These are phyloP conservation scores for Phialocephala subalpina DNA, from an alignment of 2,329 filamentous ascomycete genomes.

Conservation along the genomic window DNA sequence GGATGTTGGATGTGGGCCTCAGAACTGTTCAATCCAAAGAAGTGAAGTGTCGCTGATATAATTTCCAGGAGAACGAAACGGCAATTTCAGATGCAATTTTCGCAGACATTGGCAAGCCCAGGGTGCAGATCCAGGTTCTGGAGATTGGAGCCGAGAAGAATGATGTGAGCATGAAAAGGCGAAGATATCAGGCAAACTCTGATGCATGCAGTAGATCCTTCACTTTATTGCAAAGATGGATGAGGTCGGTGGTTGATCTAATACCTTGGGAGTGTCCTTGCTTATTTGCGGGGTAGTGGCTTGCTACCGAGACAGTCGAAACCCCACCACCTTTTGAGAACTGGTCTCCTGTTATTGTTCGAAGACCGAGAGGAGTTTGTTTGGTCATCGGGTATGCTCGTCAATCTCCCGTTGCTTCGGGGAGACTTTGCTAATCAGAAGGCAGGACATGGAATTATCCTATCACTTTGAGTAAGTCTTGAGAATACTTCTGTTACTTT, in stretches of 20 bases:
- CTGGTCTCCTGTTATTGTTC: not conserved
- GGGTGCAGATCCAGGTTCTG: not conserved
- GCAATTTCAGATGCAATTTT: not conserved
- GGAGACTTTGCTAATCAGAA: not conserved
- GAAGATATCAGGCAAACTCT: not conserved
- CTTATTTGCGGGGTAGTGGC: conserved; percentile 5
- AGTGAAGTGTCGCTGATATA: too few relatives aligned
- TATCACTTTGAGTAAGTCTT: not conserved
- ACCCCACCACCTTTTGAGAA: conserved; percentile 1
- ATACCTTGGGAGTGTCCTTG: not conserved
- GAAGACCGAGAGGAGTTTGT: conserved; percentile 6
- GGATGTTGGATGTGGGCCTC: not conserved
- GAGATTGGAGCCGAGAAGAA: not conserved
- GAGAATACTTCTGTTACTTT: not conserved
- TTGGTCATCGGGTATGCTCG: conserved; percentile 13
- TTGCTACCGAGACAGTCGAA: not conserved
- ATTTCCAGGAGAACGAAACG: not conserved
- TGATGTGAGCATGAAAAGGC: not conserved
- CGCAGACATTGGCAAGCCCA: not conserved
- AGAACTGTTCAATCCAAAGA: too few relatives aligned
- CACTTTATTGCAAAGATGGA: not conserved
- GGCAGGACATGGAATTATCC: conserved; percentile 16
- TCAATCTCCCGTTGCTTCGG: not conserved
- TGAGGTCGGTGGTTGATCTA: not conserved
- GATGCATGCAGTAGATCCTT: not conserved